These are phyloP conservation scores for Chrysanthemum seticuspe DNA, from an alignment of 129 eudicot genomes.

Conservation along the genomic window DNA sequence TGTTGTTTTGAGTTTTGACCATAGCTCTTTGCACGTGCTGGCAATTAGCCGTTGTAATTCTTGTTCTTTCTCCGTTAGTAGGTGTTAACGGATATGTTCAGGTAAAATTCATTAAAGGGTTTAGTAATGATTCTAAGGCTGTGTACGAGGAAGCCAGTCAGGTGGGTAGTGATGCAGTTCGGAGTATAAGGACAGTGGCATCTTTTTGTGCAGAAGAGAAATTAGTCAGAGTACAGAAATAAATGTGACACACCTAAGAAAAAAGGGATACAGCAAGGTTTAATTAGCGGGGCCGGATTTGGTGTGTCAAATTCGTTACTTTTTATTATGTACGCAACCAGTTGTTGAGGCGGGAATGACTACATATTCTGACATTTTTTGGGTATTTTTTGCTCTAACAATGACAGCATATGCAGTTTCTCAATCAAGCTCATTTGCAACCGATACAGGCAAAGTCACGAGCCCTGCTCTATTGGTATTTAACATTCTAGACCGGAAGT, in stretches of 20 bases:
- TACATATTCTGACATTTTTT: constrained; percentile 50
- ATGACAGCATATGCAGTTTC: constrained; percentile 72
- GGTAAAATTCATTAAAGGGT: constrained; percentile 67
- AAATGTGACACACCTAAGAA: too few relatives aligned
- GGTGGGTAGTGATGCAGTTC: constrained; percentile 84
- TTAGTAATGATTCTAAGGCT: constrained; percentile 49
- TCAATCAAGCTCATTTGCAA: constrained; percentile 71
- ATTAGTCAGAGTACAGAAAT: neutral
- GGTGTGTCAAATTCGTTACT: too few relatives aligned
- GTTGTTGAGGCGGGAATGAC: constrained; percentile 38
- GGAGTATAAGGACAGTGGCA: constrained; percentile 78
- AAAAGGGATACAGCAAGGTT: too few relatives aligned
- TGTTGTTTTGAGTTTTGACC: constrained; percentile 41
- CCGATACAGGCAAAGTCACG: constrained; percentile 69
- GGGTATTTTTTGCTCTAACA: constrained; percentile 84
- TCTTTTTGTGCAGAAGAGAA: constrained; percentile 86
- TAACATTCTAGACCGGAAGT: constrained; percentile 59
- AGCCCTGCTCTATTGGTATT: constrained; percentile 64
- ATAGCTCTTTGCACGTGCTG: constrained; percentile 76
- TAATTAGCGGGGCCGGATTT: too few relatives aligned
- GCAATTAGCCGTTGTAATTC: constrained; percentile 69
- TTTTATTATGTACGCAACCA: too few relatives aligned
- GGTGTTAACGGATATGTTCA: constrained; percentile 60
- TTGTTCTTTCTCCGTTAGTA: constrained; percentile 62
- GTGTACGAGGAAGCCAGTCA: constrained; percentile 66